Evolutionary conservation across 164 flowering plant genomes (phyloP).

Genomic region (Cinnamomum chago): DNA sequence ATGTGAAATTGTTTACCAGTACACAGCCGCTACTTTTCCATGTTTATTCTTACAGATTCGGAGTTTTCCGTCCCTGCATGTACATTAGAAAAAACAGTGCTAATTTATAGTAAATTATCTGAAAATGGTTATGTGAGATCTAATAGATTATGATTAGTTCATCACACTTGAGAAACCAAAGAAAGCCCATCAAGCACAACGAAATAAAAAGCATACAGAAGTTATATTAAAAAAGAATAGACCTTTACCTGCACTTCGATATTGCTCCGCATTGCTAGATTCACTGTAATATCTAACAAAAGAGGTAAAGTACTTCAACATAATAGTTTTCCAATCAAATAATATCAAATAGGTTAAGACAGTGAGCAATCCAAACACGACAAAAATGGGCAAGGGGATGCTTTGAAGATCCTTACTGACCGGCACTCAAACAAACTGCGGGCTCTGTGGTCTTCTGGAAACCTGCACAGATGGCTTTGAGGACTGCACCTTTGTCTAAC

Average conservation of each 20-base stretch:
- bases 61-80: constrained; percentile 15
- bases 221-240: constrained; percentile 1
- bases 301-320: not conserved
- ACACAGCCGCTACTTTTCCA: not conserved
- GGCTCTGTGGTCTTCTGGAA: constrained; percentile 94
- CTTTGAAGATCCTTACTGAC: constrained; percentile 24
- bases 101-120: too few relatives aligned
- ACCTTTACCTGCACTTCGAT: constrained; percentile 23
- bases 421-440: constrained; percentile 69
- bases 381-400: not conserved
- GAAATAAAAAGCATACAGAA: not conserved
- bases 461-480: constrained; percentile 92
- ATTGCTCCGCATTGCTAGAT: constrained; percentile 10
- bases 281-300: constrained; percentile 21
- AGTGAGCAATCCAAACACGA: too few relatives aligned
- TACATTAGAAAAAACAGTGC: not conserved
- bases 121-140: too few relatives aligned
- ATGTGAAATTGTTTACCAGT: constrained; percentile 17
- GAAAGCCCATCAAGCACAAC: too few relatives aligned
- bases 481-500: constrained; percentile 85
- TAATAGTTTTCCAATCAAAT: not conserved
- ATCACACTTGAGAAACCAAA: too few relatives aligned
- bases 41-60: constrained; percentile 11
- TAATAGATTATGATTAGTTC: too few relatives aligned
- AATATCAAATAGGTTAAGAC: too few relatives aligned